Conservation (phyloP, 768 basidiomycete species). For the Lentinula lateritia region DNA sequence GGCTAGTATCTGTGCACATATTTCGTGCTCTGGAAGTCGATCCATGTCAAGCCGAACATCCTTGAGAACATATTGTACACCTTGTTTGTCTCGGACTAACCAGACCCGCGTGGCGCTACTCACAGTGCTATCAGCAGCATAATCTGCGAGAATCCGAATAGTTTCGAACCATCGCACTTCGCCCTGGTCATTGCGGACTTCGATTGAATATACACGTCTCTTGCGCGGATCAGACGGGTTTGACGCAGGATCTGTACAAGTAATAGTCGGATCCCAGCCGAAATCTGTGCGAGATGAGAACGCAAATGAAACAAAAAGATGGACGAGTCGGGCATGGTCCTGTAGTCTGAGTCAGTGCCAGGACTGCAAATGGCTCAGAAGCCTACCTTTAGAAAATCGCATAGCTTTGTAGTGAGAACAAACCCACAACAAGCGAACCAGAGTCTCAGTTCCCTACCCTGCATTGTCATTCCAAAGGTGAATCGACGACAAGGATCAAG, state of each 20-base stretch:
- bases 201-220: not conserved
- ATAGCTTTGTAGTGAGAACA: not conserved
- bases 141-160: not conserved
- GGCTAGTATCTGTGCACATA: not conserved
- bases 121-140: not conserved
- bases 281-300: not conserved
- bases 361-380: not conserved
- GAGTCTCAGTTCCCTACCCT: not conserved
- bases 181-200: not conserved
- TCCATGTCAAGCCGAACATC: not conserved
- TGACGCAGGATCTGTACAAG: not conserved
- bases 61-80: not conserved
- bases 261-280: not conserved
- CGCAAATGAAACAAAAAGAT: not conserved
- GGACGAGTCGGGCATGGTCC: not conserved
- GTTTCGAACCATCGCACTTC: not conserved
- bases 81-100: not conserved
- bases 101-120: not conserved
- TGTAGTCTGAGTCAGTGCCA: not conserved
- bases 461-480: not conserved
- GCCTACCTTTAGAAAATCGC: not conserved
- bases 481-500: not conserved
- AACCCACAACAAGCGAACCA: not conserved
- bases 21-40: not conserved
- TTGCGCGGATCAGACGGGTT: not conserved